These are phyloP conservation scores for Adansonia grandidieri DNA, from an alignment of 441 rosid genomes.

Conservation along the genomic window DNA sequence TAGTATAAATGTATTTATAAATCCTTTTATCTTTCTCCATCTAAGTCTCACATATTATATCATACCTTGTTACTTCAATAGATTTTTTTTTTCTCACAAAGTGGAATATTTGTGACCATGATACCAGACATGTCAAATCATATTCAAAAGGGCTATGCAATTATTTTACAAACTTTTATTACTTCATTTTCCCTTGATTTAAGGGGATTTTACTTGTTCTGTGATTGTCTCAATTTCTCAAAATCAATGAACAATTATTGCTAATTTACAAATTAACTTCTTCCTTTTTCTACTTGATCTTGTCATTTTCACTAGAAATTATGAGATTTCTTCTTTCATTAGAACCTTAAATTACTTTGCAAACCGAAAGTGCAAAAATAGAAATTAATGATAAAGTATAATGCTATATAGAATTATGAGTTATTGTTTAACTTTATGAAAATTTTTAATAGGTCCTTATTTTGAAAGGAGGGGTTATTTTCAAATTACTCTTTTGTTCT, in stretches of 20 bases:
- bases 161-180: background rate
- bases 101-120: background rate
- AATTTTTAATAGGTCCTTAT: too few species aligned
- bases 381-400: too few species aligned
- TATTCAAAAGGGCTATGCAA: background rate
- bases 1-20: background rate
- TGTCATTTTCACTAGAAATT: background rate
- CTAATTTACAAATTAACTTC: background rate
- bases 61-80: background rate
- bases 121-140: background rate
- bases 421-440: too few species aligned
- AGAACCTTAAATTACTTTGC: background rate
- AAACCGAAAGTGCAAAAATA: too few species aligned
- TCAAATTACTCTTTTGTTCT: too few species aligned
- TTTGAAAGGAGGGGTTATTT: too few species aligned
- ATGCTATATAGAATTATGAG: too few species aligned
- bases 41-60: background rate
- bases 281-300: background rate
- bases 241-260: background rate
- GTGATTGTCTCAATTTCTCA: background rate
- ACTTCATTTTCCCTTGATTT: background rate
- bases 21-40: background rate
- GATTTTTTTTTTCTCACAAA: background rate
- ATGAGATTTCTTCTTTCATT: background rate
- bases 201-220: background rate